These are phyloP conservation scores for Aspergillus haitiensis DNA, from an alignment of 495 filamentous ascomycete species.

Conservation along the genomic window DNA sequence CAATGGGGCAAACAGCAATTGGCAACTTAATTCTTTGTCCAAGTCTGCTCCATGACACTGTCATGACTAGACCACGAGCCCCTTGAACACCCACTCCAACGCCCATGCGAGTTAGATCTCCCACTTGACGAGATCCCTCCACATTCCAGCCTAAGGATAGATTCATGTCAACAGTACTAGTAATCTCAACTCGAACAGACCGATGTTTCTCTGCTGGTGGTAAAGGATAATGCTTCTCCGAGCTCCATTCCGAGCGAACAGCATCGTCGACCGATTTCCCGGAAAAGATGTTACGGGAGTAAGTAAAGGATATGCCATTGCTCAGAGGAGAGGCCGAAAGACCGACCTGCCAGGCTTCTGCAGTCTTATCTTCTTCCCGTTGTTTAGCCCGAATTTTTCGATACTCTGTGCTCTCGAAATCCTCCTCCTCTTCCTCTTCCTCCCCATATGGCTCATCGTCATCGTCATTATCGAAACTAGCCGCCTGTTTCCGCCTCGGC, in stretches of 20 bases:
- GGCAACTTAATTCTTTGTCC: constrained; percentile 45
- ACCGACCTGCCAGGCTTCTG: constrained; percentile 37
- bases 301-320: constrained; percentile 34
- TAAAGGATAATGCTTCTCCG: constrained; percentile 41
- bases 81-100: constrained; percentile 41
- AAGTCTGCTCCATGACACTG: constrained; percentile 43
- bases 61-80: constrained; percentile 38
- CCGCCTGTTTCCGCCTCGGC: constrained; percentile 16
- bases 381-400: constrained; percentile 22
- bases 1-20: constrained; percentile 40
- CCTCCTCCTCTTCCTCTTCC: constrained; percentile 29
- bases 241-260: constrained; percentile 44
- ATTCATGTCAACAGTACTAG: constrained; percentile 24
- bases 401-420: constrained; percentile 18
- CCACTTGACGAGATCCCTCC: constrained; percentile 40
- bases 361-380: constrained; percentile 26
- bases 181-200: constrained; percentile 38
- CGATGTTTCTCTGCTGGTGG: constrained; percentile 34
- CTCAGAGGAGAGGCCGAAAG: constrained; percentile 31
- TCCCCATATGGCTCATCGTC: constrained; percentile 24
- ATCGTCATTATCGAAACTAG: constrained; percentile 29
- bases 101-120: constrained; percentile 41
- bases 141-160: constrained; percentile 39
- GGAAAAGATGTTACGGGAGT: constrained; percentile 47
- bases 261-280: constrained; percentile 35